These are phyloP conservation scores for Tuber aestivum DNA, from an alignment of 495 filamentous ascomycete genomes.

Conservation along the genomic window DNA sequence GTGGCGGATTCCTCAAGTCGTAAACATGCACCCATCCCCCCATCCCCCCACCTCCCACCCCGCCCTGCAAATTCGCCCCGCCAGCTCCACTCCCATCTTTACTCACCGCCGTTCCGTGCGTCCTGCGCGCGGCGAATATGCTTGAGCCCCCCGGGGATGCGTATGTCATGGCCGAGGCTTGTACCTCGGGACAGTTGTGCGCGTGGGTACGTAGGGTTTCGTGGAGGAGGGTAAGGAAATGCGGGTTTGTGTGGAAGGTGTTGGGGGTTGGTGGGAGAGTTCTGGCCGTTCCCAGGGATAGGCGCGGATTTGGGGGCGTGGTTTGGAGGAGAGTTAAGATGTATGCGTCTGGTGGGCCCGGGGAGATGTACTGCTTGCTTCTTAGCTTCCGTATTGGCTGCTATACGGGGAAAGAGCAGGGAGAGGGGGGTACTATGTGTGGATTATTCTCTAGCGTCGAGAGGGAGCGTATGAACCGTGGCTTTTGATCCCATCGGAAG, in stretches of 20 bases:
- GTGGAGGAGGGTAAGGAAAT: conserved; percentile 70
- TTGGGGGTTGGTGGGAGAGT: conserved; percentile 68
- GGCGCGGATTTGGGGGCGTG: conserved; percentile 57
- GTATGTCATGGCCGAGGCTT: conserved; percentile 71
- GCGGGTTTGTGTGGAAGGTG: conserved; percentile 68
- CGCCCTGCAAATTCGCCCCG: conserved; percentile 74
- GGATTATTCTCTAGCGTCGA: conserved; percentile 54
- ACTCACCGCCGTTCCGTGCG: conserved; percentile 48
- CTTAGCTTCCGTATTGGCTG: conserved; percentile 30
- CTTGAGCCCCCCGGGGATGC: conserved; percentile 69
- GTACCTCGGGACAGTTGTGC: conserved; percentile 62
- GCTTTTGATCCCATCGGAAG: neutral
- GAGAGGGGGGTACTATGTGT: conserved; percentile 46
- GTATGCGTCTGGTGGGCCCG: conserved; percentile 47
- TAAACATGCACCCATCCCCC: conserved; percentile 89
- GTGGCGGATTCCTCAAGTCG: conserved; percentile 73
- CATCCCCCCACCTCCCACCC: conserved; percentile 70
- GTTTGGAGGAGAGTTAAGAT: conserved; percentile 68
- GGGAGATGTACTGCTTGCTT: conserved; percentile 65
- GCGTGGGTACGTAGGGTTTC: conserved; percentile 65
- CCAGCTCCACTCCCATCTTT: conserved; percentile 57
- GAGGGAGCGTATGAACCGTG: conserved; percentile 28
- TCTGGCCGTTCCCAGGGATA: conserved; percentile 71
- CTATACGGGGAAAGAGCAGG: conserved; percentile 38
- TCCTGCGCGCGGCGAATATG: conserved; percentile 50